Conservation (phyloP, 768 basidiomycete genomes). For the Clathrus columnatus region DNA sequence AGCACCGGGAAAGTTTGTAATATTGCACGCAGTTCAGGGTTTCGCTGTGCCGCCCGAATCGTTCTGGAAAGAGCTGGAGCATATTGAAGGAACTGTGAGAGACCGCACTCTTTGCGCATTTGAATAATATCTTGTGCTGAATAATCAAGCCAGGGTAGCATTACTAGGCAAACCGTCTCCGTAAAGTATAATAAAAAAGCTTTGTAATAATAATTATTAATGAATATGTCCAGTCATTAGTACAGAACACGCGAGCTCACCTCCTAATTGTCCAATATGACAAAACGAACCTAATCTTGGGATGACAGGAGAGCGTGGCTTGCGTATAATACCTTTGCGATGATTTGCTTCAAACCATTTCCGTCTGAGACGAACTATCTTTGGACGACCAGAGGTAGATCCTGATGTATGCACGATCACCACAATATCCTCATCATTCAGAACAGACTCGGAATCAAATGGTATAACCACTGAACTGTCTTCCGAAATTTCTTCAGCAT, state of each 20-base stretch:
- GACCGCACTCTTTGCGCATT: background rate
- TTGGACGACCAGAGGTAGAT: background rate
- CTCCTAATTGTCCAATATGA: background rate
- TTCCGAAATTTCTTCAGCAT: background rate
- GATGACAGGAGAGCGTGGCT: background rate
- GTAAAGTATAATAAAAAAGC: background rate
- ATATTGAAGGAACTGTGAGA: background rate
- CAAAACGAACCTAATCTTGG: background rate
- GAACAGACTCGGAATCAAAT: background rate
- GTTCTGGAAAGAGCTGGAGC: background rate
- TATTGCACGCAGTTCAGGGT: background rate
- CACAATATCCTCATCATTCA: background rate
- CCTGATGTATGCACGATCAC: background rate
- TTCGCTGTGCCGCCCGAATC: background rate
- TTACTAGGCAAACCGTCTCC: background rate
- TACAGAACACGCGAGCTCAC: background rate
- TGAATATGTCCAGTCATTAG: background rate
- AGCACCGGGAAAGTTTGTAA: background rate
- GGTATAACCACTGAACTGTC: background rate
- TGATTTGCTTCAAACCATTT: background rate
- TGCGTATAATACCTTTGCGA: background rate
- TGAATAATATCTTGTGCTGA: background rate
- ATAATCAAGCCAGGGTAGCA: background rate
- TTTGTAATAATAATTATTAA: background rate
- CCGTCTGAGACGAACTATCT: background rate